Percentiles rank a stretch among this genome's conserved stretches.
Evolutionary conservation across 164 flowering plant species (phyloP).

Genomic region (Cinnamomum chago): DNA sequence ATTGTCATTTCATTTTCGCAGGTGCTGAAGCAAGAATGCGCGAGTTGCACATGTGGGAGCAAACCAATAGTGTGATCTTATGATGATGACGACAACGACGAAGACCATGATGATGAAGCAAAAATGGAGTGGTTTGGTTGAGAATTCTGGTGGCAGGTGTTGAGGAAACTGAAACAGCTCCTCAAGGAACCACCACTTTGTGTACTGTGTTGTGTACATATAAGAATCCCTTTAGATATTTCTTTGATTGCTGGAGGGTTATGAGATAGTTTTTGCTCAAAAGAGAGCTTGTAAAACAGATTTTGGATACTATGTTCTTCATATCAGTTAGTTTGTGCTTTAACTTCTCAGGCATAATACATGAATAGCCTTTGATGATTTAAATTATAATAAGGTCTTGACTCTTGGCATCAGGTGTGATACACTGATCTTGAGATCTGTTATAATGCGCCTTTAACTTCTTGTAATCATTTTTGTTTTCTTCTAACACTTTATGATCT

Average conservation of each 20-base stretch:
- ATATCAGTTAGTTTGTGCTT: background rate
- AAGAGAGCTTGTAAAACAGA: constrained; percentile 1
- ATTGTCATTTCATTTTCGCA: background rate
- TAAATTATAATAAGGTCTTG: too few relatives aligned
- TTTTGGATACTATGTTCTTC: background rate
- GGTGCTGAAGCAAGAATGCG: constrained; percentile 12
- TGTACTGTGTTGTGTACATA: background rate
- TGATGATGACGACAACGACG: background rate
- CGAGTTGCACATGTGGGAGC: constrained; percentile 11
- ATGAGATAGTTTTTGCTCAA: background rate
- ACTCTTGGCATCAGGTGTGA: too few relatives aligned
- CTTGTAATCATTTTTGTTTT: too few relatives aligned
- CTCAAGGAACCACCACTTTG: background rate
- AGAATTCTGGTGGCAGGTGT: too few relatives aligned
- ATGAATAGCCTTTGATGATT: too few relatives aligned
- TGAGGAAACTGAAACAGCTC: background rate
- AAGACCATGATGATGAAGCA: background rate
- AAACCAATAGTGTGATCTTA: background rate
- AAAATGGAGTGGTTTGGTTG: background rate
- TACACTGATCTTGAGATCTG: too few relatives aligned
- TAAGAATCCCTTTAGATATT: background rate
- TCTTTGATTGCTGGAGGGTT: too few relatives aligned
- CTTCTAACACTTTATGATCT: too few relatives aligned
- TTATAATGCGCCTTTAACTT: too few relatives aligned
- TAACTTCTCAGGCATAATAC: too few relatives aligned